phyloP scores from a whole-genome alignment of 1,284 basidiomycete species.

The Ceratobasidium sp. region DNA sequence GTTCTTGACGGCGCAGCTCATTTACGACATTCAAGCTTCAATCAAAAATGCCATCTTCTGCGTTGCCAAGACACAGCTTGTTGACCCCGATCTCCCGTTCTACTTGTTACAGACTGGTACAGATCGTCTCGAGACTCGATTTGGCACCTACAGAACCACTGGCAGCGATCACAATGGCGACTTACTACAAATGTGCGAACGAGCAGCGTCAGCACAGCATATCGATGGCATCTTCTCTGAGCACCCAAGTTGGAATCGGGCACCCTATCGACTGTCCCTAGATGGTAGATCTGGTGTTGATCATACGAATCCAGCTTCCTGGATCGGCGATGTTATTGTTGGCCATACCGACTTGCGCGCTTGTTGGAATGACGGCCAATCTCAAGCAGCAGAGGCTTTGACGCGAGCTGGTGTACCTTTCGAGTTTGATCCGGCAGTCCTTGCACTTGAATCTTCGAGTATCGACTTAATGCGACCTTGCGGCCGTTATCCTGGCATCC shows the following conservation, averaged over 20 bases:
- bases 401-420: background rate
- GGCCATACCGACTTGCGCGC: constrained; percentile 24
- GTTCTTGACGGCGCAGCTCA: constrained; percentile 52
- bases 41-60: constrained; percentile 53
- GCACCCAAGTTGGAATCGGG: constrained; percentile 14
- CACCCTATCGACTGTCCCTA: constrained; percentile 13
- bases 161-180: constrained; percentile 24
- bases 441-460: background rate
- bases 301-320: constrained; percentile 50
- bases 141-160: constrained; percentile 49
- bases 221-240: constrained; percentile 16
- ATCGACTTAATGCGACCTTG: constrained; percentile 22
- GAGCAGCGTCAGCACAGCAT: background rate
- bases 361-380: constrained; percentile 34
- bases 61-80: constrained; percentile 52
- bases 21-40: constrained; percentile 51
- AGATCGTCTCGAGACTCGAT: constrained; percentile 51
- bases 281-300: constrained; percentile 42
- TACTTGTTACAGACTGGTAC: constrained; percentile 51
- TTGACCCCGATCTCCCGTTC: constrained; percentile 48
- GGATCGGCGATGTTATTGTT: constrained; percentile 47
- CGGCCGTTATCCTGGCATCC: constrained; percentile 12
- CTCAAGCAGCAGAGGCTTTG: constrained; percentile 11
- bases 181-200: background rate
- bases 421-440: background rate